Evolutionary conservation across 306 rosid species (phyloP), one percentile per base, ranked within the genome.

Genomic region (Begonia masoniana): DNA sequence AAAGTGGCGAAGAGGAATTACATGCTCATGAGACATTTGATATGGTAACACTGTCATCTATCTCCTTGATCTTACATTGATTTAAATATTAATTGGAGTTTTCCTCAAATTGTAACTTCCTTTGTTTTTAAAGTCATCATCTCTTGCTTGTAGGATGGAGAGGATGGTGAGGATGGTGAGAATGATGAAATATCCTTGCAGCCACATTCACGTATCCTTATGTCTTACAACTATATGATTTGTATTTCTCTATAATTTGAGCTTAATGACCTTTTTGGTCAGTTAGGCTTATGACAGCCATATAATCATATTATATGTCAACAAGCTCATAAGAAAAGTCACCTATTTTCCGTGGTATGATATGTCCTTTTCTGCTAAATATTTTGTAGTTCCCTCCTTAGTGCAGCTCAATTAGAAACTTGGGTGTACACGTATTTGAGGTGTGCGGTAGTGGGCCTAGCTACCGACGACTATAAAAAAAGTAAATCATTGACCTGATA

Each of bases 181-280:
- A n/a, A n/a, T n/a, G n/a, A n/a, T n/a, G n/a, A 78, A 55, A 63
- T 79, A 51, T 76, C 81, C 58, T 54, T 79, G 63, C 79, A 80
- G 47, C 41, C 88, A 50, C 66, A 78, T 52, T 62, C 93, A 49
- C 73, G 95, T 82, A 84, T 80, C 88, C 84, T 73, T 47, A 35
- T 42, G 10, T 15, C 49, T 10, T 47, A 21, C 31, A 7, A 45
- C 13, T 45, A 10, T 10, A n/a, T 45, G 14, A 45, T 45, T 45
- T 31, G 39, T 31, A 31, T 31, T 31, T 31, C 7, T 31, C 9
- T 31, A 31, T 31, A 31, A 31, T 31, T 31, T 7, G 39, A 31
- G 39, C 39, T n/a, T n/a, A n/a, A n/a, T n/a, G n/a, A n/a, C n/a
- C n/a, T 31, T 31, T 31, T 31, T 0, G 9, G 39, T 31, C 39